Evolutionary conservation across 805 yeast species (phyloP), one percentile per base, ranked within the genome.

Genomic region (Blastobotrys robertii): DNA sequence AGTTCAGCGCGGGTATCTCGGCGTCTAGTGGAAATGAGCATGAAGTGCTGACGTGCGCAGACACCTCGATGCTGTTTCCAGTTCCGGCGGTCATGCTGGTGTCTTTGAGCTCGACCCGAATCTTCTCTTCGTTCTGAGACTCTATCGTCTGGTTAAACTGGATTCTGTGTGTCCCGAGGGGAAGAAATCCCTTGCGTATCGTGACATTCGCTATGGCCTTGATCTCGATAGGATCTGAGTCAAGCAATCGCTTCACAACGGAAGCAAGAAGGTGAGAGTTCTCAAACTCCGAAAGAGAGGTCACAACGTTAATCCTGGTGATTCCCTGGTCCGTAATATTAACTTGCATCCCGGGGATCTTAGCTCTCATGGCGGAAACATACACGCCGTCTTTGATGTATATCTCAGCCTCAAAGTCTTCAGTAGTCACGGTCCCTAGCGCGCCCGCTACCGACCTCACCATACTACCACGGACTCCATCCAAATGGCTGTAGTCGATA

Each of bases 1-100:
- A 61, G 4, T 41, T 29, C 16, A 59, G 32, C 7, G 44, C 36
- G 1, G 66, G 66, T n/a, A 61, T 19, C 33, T 30, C 12, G 8
- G 52, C 60, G 6, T 37, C 37, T 6, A 47, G 37, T 2, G 47
- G 32, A 8, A 53, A 32, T 8, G 45, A 41, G 42, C 37, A 30
- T 16, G 36, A 37, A 7, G 38, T 30, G 3, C 38, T 14, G 7
- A 41, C 46, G 8, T 16, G 19, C 8, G 47, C 41, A 16, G 45
- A 30, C n/a, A 42, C 44, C 9, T 37, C 37, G 11, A 44, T 25
- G 3, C 46, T 43, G n/a, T 29, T 2, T 11, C 33, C 40, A 16
- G 16, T 39, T 2, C 22, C 12, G 8, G 45, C 35, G 6, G 28
- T 13, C 14, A 46, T 19, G 15, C 30, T 15, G 33, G 47, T 38